These are phyloP conservation scores for Sporothrix humicola DNA, from an alignment of 2,329 filamentous ascomycete species.

Conservation along the genomic window DNA sequence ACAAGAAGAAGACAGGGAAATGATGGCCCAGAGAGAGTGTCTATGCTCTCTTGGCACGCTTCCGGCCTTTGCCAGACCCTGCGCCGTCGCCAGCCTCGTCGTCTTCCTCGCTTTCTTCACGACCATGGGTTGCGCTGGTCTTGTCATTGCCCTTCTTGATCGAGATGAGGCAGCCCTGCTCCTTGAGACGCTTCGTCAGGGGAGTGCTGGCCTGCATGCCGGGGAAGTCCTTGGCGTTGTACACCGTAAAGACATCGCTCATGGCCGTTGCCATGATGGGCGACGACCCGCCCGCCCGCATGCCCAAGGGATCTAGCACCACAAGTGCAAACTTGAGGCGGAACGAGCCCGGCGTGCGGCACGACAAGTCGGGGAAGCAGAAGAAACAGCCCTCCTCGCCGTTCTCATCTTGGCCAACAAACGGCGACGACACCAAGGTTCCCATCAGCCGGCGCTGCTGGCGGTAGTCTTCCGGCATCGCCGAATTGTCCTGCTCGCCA, in stretches of 20 bases:
- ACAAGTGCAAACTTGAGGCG: constrained; percentile 76
- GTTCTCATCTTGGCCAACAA: constrained; percentile 75
- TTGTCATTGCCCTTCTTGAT: constrained; percentile 86
- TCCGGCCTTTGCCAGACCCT: constrained; percentile 33
- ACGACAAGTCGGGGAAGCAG: constrained; percentile 82
- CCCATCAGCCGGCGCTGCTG: constrained; percentile 81
- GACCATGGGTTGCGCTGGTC: constrained; percentile 45
- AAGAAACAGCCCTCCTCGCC: constrained; percentile 80
- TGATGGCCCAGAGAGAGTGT: neutral
- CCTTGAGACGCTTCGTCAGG: constrained; percentile 74
- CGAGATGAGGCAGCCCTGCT: constrained; percentile 82
- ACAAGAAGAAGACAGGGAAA: neutral
- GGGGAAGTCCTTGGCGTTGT: constrained; percentile 84
- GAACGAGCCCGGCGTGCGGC: constrained; percentile 77
- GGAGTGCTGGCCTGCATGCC: constrained; percentile 80
- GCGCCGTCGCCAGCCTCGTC: constrained; percentile 49
- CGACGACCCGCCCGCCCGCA: constrained; percentile 58
- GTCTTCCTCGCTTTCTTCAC: constrained; percentile 54
- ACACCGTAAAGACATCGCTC: constrained; percentile 78
- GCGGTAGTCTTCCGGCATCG: constrained; percentile 72
- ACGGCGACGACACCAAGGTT: constrained; percentile 76
- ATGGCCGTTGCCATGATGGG: constrained; percentile 59
- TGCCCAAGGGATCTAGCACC: constrained; percentile 67
- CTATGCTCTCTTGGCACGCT: constrained; percentile 33
- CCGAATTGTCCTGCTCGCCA: constrained; percentile 70